Conservation (phyloP, 805 yeast species). For the Starmerella riodocensis region DNA sequence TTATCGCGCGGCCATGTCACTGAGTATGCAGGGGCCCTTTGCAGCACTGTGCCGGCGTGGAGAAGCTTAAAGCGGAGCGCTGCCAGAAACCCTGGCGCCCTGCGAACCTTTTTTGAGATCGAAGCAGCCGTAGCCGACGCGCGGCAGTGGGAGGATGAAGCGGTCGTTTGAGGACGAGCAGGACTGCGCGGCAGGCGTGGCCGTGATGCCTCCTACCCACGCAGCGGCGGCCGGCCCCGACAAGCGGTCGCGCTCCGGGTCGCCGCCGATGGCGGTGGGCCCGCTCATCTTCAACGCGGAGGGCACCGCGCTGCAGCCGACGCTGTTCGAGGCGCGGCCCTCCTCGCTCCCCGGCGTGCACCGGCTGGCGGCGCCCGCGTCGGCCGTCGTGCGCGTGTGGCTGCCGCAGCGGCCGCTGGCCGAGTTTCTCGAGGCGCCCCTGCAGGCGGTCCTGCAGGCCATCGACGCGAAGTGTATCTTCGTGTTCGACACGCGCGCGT, state of each 20-base stretch:
- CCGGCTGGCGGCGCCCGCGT: conserved; percentile 14
- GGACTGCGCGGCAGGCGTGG: too few relatives aligned
- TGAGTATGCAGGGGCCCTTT: too few relatives aligned
- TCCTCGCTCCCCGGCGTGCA: conserved; percentile 20
- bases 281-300: conserved; percentile 13
- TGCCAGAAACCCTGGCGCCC: too few relatives aligned
- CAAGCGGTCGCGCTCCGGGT: conserved; percentile 15
- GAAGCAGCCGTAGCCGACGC: too few relatives aligned
- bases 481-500: conserved; percentile 17
- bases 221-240: conserved; percentile 1
- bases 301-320: conserved; percentile 12
- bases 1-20: too few relatives aligned
- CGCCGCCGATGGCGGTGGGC: conserved; percentile 14
- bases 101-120: too few relatives aligned
- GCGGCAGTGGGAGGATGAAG: too few relatives aligned
- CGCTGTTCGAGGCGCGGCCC: conserved; percentile 11
- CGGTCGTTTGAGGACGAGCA: conserved; percentile 10
- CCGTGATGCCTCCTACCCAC: not conserved
- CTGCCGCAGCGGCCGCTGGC: conserved; percentile 6
- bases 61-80: too few relatives aligned
- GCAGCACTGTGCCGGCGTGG: too few relatives aligned
- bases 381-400: conserved; percentile 15
- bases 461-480: conserved; percentile 14
- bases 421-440: conserved; percentile 6
- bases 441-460: conserved; percentile 12